Base-by-base conservation (phyloP, 495 filamentous ascomycete genomes). In the Thozetella sp. region DNA sequence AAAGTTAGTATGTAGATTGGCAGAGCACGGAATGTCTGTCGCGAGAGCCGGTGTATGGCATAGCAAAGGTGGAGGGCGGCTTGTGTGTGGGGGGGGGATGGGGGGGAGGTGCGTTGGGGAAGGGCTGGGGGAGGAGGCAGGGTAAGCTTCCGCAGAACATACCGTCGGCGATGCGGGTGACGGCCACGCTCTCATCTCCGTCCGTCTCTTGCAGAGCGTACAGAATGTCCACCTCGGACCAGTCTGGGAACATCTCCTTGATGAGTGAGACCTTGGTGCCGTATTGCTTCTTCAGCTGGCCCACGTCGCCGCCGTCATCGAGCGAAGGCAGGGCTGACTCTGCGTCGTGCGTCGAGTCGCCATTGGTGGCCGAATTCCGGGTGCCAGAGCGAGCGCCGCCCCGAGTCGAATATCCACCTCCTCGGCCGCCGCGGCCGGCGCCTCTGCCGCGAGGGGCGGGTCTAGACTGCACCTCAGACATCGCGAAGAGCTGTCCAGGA, bases 381-480 rank as follows among this genome's bases (percentile, higher is more conserved):
- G 74, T 57, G 66, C 63, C 69, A 82, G 62, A 78, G 73, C 86
- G 85, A 63, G 83, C 88, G 65, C 85, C 89, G 76, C 90, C 87
- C 81, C 93, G 86, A 71, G 81, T 80, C 69, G 84, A 88, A 76
- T 87, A 89, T 63, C 91, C 90, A 66, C 89, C 92, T 76, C 95
- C 85, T 60, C 93, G 91, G 67, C 93, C 93, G 67, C 72, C 66
- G 69, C 76, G 71, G 63, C 74, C 70, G 68, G 77, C 65, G 62
- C 67, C 68, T 67, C 70, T 65, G 64, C 72, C 70, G 70, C 72
- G 81, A 65, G 87, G 25, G 54, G 69, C 88, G 57, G 87, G 83
- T 81, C 95, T 85, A 74, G 89, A 82, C 80, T 93, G 88, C 77
- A 91, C 88, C 85, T 97, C 95, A 82, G 95, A 96, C 94, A 99